Evolutionary conservation across 176 grass and related monocot genomes (phyloP).

Genomic region (Olyra latifolia): DNA sequence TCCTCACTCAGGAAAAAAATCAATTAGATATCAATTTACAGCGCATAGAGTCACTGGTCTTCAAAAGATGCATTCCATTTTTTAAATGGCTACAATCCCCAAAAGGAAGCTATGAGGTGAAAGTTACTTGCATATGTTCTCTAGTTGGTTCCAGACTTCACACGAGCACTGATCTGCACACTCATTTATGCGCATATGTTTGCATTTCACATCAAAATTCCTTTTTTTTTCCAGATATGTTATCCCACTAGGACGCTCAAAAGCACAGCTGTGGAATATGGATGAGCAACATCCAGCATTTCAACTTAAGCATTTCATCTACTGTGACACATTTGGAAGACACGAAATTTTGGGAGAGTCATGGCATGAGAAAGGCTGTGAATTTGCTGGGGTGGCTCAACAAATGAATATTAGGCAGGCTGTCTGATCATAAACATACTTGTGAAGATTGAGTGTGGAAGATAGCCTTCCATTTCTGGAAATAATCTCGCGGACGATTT

Average conservation of each 20-base stretch:
- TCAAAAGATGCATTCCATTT: constrained; percentile 6
- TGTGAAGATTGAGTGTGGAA: constrained; percentile 1
- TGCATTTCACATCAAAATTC: constrained; percentile 15
- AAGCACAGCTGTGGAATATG: background rate
- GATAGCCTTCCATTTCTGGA: background rate
- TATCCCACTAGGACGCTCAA: background rate
- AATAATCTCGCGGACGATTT: background rate
- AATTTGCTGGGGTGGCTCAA: background rate
- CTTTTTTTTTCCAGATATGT: constrained; percentile 3
- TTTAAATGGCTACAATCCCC: constrained; percentile 3
- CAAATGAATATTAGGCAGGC: background rate
- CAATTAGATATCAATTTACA: background rate
- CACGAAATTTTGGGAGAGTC: background rate
- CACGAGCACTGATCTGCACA: background rate
- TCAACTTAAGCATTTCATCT: background rate
- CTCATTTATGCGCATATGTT: constrained; percentile 2
- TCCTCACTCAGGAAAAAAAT: background rate
- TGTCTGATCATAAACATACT: background rate
- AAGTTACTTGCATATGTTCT: background rate
- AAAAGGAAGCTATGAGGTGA: constrained; percentile 28
- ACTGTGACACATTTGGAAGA: background rate
- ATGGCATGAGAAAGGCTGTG: background rate
- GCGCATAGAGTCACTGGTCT: background rate
- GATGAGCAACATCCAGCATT: background rate
- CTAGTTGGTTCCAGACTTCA: constrained; percentile 8